These are phyloP conservation scores for Calophaca sinica DNA, from an alignment of 306 rosid genomes.

Conservation along the genomic window DNA sequence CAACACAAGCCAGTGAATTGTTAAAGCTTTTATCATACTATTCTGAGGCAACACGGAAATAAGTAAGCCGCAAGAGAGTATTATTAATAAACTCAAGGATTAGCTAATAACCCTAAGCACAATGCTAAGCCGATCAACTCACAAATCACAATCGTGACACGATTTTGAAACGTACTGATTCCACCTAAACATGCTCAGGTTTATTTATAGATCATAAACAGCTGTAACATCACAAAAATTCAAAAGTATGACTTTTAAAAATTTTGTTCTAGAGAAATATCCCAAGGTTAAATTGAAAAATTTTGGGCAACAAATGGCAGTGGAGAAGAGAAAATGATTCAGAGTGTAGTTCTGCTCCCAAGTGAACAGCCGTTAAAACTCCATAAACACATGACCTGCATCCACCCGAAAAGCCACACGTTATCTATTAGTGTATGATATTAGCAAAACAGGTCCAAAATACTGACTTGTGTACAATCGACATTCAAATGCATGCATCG, in stretches of 20 bases:
- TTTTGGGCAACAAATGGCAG: conserved; percentile 4
- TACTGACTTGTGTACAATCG: background rate
- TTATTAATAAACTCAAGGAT: background rate
- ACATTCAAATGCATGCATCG: background rate
- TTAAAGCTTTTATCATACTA: no score
- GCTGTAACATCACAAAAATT: conserved; percentile 3
- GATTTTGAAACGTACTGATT: no score
- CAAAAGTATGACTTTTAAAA: background rate
- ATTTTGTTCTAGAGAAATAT: conserved; percentile 25
- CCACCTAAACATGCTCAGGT: no score
- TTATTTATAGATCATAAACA: conserved; percentile 21
- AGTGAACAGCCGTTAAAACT: background rate
- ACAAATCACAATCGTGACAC: no score
- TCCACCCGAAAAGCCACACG: background rate
- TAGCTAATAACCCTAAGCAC: background rate
- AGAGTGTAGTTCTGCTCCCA: conserved; percentile 1
- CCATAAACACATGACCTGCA: conserved; percentile 39
- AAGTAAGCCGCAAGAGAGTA: background rate
- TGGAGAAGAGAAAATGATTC: background rate
- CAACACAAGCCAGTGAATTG: no score
- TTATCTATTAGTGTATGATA: background rate
- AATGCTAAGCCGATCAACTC: conserved; percentile 7
- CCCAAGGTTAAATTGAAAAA: conserved; percentile 41
- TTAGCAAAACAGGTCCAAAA: background rate
- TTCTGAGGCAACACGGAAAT: background rate